Conservation (phyloP, 352 stramenopile genomes). For the Phytophthora europaea region DNA sequence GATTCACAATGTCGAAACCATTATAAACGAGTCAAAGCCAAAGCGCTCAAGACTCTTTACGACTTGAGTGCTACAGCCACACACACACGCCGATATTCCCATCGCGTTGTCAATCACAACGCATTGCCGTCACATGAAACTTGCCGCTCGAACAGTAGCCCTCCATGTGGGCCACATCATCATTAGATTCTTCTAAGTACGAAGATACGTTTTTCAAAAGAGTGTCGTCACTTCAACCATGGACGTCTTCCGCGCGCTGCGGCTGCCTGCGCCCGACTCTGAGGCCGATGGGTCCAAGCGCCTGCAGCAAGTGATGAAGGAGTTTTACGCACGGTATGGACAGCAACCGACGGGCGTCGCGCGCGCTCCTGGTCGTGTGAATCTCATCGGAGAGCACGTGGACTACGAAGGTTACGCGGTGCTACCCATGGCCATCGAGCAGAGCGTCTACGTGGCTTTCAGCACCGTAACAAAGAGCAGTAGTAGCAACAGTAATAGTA, state of each 20-base stretch:
- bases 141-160: constrained; percentile 23
- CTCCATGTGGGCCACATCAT: constrained; percentile 10
- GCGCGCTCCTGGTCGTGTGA: constrained; percentile 81
- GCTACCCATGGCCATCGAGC: constrained; percentile 82
- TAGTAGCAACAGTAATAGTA: neutral
- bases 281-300: constrained; percentile 2
- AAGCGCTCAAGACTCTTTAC: neutral
- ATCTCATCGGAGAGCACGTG: constrained; percentile 91
- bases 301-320: constrained; percentile 22
- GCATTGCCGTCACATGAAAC: constrained; percentile 8
- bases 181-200: constrained; percentile 8
- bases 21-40: constrained; percentile 17
- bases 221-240: constrained; percentile 38
- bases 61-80: neutral
- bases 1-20: neutral
- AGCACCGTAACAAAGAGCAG: neutral
- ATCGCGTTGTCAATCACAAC: neutral
- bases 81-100: too few species aligned
- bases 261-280: constrained; percentile 10
- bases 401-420: constrained; percentile 91
- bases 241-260: constrained; percentile 29
- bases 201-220: constrained; percentile 17
- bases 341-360: constrained; percentile 44
- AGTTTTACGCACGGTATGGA: constrained; percentile 47
- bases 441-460: constrained; percentile 71